A percentile compares a stretch with the other conserved stretches of the same genome.
Conservation (phyloP, 2,329 filamentous ascomycete genomes). For the Neofusicoccum kwambonambiense region DNA sequence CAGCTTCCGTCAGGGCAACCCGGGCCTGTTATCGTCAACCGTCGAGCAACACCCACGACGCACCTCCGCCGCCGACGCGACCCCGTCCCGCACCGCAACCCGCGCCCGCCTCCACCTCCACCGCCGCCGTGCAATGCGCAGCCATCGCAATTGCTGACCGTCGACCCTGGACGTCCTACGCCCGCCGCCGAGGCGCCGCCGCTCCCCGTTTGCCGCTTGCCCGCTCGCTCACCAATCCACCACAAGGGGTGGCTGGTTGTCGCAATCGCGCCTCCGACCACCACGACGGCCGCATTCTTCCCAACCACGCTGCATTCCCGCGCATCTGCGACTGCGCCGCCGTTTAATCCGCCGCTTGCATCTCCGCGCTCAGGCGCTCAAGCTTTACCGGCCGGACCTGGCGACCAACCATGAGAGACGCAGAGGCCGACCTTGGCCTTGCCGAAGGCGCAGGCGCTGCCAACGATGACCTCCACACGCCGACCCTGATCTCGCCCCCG, state of each 20-base stretch:
- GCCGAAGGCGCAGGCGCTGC: constrained; percentile 1
- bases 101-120: not conserved
- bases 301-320: not conserved
- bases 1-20: constrained; percentile 15
- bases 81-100: not conserved
- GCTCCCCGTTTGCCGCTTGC: constrained; percentile 4
- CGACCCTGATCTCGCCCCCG: constrained; percentile 54
- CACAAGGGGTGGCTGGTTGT: constrained; percentile 19
- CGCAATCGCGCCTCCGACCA: constrained; percentile 5
- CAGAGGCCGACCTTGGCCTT: constrained; percentile 14
- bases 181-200: constrained; percentile 6
- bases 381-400: constrained; percentile 5
- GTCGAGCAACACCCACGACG: constrained; percentile 7
- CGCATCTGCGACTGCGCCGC: not conserved
- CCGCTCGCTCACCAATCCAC: constrained; percentile 12
- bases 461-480: constrained; percentile 34
- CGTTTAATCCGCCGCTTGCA: not conserved
- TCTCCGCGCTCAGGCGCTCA: constrained; percentile 9
- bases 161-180: constrained; percentile 9
- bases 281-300: constrained; percentile 13
- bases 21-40: constrained; percentile 8
- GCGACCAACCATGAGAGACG: constrained; percentile 13
- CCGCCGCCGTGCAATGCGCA: constrained; percentile 14
- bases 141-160: constrained; percentile 7
- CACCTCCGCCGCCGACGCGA: not conserved